phyloP scores from a whole-genome alignment of 2,329 filamentous ascomycete genomes.

The Talaromyces sp. region DNA sequence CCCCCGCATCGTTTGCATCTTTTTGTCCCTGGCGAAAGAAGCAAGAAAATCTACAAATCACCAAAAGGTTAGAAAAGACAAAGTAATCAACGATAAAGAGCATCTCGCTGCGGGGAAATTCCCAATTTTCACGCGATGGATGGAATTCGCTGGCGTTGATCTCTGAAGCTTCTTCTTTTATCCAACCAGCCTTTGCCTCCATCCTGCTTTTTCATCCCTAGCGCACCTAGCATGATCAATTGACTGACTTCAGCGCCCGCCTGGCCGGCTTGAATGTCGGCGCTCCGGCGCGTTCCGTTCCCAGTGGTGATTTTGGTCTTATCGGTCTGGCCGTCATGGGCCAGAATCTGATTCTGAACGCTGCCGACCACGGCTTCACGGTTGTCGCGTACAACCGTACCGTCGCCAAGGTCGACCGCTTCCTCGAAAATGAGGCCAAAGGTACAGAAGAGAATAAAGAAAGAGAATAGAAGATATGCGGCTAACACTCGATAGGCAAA shows the following conservation, averaged over 20 bases:
- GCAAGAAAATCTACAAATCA: neutral
- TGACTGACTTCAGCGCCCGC: slow-evolving; percentile 59
- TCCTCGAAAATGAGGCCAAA: slow-evolving; percentile 86
- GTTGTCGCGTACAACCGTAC: slow-evolving; percentile 99
- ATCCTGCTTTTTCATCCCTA: neutral
- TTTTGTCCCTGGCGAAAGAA: neutral
- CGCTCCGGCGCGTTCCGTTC: slow-evolving; percentile 48
- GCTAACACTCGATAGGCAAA: slow-evolving; percentile 57
- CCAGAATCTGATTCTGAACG: slow-evolving; percentile 86
- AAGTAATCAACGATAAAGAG: neutral
- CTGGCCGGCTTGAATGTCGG: slow-evolving; percentile 68
- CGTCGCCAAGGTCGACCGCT: slow-evolving; percentile 93
- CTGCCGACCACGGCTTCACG: slow-evolving; percentile 88
- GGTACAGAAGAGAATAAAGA: slow-evolving; percentile 39
- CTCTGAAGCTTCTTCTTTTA: neutral
- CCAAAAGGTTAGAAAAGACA: neutral
- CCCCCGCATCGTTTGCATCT: slow-evolving; percentile 8
- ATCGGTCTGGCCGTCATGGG: slow-evolving; percentile 88
- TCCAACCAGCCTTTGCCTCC: neutral
- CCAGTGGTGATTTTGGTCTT: slow-evolving; percentile 81
- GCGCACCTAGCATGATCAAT: slow-evolving; percentile 25
- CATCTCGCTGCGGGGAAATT: neutral
- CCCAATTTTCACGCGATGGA: neutral
- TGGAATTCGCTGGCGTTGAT: neutral
- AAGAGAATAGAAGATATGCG: neutral